phyloP scores from a whole-genome alignment of 1,139 yeast genomes.

The Komagataea norvegica region DNA sequence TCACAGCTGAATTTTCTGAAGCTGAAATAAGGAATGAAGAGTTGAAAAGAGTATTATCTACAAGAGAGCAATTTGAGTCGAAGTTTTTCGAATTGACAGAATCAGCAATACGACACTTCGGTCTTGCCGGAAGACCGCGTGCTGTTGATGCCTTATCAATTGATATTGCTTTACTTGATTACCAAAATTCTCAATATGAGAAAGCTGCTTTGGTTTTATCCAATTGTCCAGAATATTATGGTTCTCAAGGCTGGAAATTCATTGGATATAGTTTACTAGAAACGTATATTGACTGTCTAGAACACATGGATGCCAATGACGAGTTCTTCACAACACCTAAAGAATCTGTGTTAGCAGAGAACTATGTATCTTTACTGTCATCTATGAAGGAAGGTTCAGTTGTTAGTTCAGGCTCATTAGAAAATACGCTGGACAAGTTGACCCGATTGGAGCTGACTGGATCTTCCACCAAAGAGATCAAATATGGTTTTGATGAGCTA shows the following conservation, averaged over 20 bases:
- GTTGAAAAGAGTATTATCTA: constrained; percentile 16
- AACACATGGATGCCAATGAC: constrained; percentile 34
- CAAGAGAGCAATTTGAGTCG: constrained; percentile 28
- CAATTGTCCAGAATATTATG: constrained; percentile 64
- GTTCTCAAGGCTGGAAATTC: constrained; percentile 66
- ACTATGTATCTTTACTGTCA: constrained; percentile 14
- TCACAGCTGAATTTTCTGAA: constrained; percentile 7
- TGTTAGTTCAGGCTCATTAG: not conserved
- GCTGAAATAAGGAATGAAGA: constrained; percentile 14
- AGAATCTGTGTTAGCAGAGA: constrained; percentile 11
- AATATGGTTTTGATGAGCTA: constrained; percentile 7
- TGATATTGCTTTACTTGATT: constrained; percentile 74
- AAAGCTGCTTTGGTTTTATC: constrained; percentile 61
- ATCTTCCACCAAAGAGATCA: constrained; percentile 7
- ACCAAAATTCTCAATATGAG: constrained; percentile 50
- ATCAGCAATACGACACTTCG: constrained; percentile 29
- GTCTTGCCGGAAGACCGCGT: constrained; percentile 36
- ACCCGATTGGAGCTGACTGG: not conserved
- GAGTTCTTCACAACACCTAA: constrained; percentile 16
- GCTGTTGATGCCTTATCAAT: constrained; percentile 70
- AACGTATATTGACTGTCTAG: constrained; percentile 65
- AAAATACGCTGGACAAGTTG: constrained; percentile 5
- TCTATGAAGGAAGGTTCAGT: constrained; percentile 7
- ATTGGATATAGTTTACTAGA: constrained; percentile 64
- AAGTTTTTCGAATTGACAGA: constrained; percentile 28